A percentile compares a stretch with the other conserved stretches of the same genome.
These are phyloP conservation scores for Salvia hispanica DNA, from an alignment of 257 asterid genomes.

Conservation along the genomic window DNA sequence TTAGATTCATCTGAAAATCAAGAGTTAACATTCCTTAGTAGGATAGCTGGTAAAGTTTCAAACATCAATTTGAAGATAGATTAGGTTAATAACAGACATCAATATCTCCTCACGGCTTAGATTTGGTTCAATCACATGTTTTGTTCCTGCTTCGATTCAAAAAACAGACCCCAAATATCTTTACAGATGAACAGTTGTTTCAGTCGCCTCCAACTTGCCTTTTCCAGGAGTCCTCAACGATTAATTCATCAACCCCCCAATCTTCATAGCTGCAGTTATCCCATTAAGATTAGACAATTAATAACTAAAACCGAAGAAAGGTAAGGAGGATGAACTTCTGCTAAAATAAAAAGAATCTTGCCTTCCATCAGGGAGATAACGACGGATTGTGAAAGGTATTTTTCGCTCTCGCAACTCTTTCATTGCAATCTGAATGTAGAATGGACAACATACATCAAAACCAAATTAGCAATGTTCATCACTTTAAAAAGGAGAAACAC, in stretches of 20 bases:
- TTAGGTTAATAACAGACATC: background rate
- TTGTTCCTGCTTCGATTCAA: background rate
- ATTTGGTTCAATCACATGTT: background rate
- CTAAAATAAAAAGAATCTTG: constrained; percentile 15
- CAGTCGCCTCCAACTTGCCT: constrained; percentile 62
- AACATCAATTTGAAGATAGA: too few relatives aligned
- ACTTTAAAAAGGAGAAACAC: background rate
- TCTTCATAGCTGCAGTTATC: constrained; percentile 51
- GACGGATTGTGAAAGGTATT: constrained; percentile 90
- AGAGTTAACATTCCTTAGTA: too few relatives aligned
- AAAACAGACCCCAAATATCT: background rate
- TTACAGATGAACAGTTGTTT: background rate
- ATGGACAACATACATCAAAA: background rate
- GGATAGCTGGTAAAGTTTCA: too few relatives aligned
- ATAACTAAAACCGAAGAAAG: background rate
- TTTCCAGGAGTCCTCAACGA: constrained; percentile 64
- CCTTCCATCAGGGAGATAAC: constrained; percentile 95
- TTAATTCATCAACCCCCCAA: constrained; percentile 62
- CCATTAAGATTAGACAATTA: constrained; percentile 1
- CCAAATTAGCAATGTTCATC: background rate
- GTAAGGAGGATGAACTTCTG: too few relatives aligned
- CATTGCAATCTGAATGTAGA: constrained; percentile 74
- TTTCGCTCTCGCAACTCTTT: constrained; percentile 86
- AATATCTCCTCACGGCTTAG: background rate
- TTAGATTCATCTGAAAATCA: too few relatives aligned